A percentile compares a stretch with the other conserved stretches of the same genome.
phyloP scores from a whole-genome alignment of 768 basidiomycete species.

The Russula sp. region DNA sequence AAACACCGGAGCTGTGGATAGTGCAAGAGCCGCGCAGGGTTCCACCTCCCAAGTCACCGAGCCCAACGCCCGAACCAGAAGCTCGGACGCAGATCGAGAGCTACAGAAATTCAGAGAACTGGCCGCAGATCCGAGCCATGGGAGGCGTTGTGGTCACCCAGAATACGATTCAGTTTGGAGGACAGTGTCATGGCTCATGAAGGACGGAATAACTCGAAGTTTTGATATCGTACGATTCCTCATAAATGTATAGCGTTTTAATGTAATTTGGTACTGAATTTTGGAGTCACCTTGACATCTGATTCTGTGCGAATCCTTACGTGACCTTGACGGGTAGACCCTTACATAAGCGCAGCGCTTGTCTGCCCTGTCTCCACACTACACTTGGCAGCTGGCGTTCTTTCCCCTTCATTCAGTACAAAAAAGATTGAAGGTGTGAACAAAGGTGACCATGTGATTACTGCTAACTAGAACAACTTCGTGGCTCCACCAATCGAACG shows the following conservation, averaged over 20 bases:
- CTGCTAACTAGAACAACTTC: not conserved
- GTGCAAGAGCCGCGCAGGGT: slow-evolving; percentile 26
- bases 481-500: no score
- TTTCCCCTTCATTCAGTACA: no score
- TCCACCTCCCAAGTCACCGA: slow-evolving; percentile 12
- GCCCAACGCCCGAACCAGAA: not conserved
- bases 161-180: not conserved
- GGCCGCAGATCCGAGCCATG: not conserved
- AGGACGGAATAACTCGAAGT: not conserved
- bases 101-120: not conserved
- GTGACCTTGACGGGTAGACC: no score
- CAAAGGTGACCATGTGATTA: not conserved
- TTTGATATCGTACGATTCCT: no score
- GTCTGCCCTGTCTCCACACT: no score
- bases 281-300: no score
- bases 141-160: not conserved
- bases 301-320: no score
- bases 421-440: no score
- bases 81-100: not conserved
- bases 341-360: no score
- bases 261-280: no score
- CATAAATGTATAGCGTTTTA: no score
- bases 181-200: not conserved
- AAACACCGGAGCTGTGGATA: slow-evolving; percentile 74
- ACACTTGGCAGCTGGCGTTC: no score